Base-by-base conservation (phyloP, 768 basidiomycete species). In the Lentinus brumalis region DNA sequence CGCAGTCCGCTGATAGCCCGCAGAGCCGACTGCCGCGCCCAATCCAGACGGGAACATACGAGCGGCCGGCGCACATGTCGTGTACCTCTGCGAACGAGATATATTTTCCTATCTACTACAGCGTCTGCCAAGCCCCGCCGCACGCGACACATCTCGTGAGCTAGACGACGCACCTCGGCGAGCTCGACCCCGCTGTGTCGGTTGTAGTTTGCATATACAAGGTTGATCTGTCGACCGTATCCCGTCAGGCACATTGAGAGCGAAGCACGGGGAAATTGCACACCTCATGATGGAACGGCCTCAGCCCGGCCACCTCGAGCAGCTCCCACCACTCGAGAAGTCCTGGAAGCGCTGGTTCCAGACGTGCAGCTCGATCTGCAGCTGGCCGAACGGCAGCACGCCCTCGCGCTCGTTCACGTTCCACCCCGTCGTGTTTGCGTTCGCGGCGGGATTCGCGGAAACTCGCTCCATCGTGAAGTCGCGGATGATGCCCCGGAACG, bases 241-340 rank as follows among this genome's bases (percentile, higher is more conserved):
- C 8, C n/a, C 35, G 11, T 35, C 35, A 35, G 35, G 3, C 35
- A 35, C 35, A 35, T 11, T 3, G 14, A 56, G 40, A 9, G 46
- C 12, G n/a, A 0, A 30, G 12, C 8, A 10, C 32, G 10, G 21
- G 15, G 52, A 14, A 31, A 46, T 1, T 2, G 57, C 60, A 9
- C 49, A 67, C 66, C 63, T 90, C 88, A 4, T 83, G 85, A 79
- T 83, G 88, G 76, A 91, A 91, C 3, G 89, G 87, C 35, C 89
- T 77, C 45, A 91, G 74, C 0, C 89, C 89, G 2, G 84, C 85
- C 7, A 73, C 74, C 73, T 91, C 89, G n/a, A 91, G 75, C 69
- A 78, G 77, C 71, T 86, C 81, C 88, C 88, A 91, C 86, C 86
- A 91, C 26, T 69, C 67, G n/a, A 87, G 74, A 86, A 83, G 57